Evolutionary conservation across 2,329 filamentous ascomycete species (phyloP).

Genomic region (Cladosporium sp.): DNA sequence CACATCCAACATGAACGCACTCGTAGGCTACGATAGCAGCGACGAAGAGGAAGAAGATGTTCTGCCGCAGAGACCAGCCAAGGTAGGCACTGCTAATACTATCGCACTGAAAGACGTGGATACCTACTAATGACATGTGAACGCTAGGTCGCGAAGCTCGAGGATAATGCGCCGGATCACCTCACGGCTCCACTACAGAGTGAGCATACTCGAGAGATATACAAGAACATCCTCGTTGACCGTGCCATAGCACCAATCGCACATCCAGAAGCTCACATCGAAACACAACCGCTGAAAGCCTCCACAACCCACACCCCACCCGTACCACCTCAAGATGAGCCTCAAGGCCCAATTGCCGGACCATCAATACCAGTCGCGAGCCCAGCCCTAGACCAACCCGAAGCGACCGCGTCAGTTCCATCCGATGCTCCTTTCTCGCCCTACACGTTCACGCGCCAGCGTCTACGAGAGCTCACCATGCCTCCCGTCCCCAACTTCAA

Average conservation of each 20-base stretch:
- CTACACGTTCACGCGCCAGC: conserved; percentile 61
- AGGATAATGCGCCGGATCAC: conserved; percentile 13
- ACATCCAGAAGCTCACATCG: conserved; percentile 2
- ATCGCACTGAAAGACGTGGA: conserved; percentile 31
- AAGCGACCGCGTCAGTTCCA: conserved; percentile 25
- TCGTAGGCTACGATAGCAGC: conserved; percentile 46
- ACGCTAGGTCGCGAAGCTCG: conserved; percentile 26
- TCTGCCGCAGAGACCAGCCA: conserved; percentile 24
- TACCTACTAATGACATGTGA: conserved; percentile 42
- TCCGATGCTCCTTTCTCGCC: conserved; percentile 49
- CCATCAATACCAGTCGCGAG: not conserved
- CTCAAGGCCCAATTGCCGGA: conserved; percentile 15
- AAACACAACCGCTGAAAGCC: conserved; percentile 8
- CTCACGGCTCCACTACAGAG: conserved; percentile 8
- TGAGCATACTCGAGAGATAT: not conserved
- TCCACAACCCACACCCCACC: not conserved
- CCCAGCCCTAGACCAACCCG: conserved; percentile 6
- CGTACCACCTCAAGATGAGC: not conserved
- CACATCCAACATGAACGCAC: conserved; percentile 26
- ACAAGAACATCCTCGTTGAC: not conserved
- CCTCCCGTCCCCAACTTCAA: conserved; percentile 67
- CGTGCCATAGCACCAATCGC: conserved; percentile 4
- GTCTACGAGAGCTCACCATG: conserved; percentile 68
- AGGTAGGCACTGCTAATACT: conserved; percentile 36
- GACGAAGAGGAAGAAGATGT: conserved; percentile 41